Conservation (phyloP, 169 alveolate genomes). For the Plasmodium inui region DNA sequence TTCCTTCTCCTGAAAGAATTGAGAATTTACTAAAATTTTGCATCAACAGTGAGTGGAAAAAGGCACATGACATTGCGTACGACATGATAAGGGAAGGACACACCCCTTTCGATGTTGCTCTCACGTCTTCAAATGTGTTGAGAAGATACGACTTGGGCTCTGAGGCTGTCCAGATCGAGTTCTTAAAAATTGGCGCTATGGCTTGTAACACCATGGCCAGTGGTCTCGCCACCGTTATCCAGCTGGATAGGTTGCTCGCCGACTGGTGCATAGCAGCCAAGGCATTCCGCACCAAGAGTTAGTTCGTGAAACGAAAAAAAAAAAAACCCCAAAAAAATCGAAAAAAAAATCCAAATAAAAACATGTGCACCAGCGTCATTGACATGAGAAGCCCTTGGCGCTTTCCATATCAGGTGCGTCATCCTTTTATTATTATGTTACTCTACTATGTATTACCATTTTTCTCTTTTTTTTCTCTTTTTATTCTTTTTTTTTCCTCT, state of each 20-base stretch:
- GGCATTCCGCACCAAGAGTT: slow-evolving; percentile 21
- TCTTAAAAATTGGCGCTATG: slow-evolving; percentile 79
- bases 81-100: slow-evolving; percentile 90
- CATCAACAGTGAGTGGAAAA: slow-evolving; percentile 90
- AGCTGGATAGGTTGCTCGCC: slow-evolving; percentile 80
- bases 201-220: slow-evolving; percentile 81
- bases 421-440: not conserved
- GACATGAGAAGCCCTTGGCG: not conserved
- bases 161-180: slow-evolving; percentile 77
- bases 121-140: slow-evolving; percentile 79
- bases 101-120: slow-evolving; percentile 90
- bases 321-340: not conserved
- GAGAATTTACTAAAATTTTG: slow-evolving; percentile 89
- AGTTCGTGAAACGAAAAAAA: not conserved
- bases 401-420: not conserved
- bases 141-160: slow-evolving; percentile 79
- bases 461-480: not conserved
- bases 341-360: not conserved
- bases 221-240: slow-evolving; percentile 78
- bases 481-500: not conserved
- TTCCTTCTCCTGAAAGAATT: slow-evolving; percentile 96
- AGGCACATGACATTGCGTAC: slow-evolving; percentile 85
- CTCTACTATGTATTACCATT: not conserved
- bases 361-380: not conserved
- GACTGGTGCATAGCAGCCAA: slow-evolving; percentile 78